Conservation (phyloP, 768 basidiomycete genomes). For the Leucocoprinus birnbaumii region DNA sequence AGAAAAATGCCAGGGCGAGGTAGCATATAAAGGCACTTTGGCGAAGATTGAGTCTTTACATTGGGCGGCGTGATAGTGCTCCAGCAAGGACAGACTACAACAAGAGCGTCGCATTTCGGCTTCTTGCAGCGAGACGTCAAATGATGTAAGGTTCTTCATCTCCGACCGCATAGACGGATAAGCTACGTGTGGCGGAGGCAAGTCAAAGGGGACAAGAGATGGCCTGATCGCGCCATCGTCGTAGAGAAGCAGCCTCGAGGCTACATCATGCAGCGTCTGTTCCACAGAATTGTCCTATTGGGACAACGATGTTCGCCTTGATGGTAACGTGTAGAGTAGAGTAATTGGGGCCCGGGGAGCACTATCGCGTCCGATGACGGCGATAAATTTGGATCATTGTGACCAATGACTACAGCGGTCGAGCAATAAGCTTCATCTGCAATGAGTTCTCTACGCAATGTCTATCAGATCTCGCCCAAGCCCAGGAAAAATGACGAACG, state of each 20-base stretch:
- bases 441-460: neutral
- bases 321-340: neutral
- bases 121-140: too few relatives aligned
- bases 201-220: neutral
- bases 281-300: neutral
- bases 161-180: too few relatives aligned
- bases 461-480: slow-evolving; percentile 3
- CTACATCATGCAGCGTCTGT: neutral
- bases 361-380: neutral
- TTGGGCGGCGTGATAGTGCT: too few relatives aligned
- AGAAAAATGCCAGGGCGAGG: too few relatives aligned
- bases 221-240: neutral
- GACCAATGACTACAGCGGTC: neutral
- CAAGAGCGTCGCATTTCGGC: too few relatives aligned
- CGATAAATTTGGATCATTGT: slow-evolving; percentile 1
- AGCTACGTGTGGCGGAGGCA: too few relatives aligned
- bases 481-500: neutral
- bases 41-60: too few relatives aligned
- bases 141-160: too few relatives aligned
- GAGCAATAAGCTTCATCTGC: neutral
- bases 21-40: too few relatives aligned
- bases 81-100: too few relatives aligned
- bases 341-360: neutral
- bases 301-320: neutral
- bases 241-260: neutral